phyloP scores from a whole-genome alignment of 495 filamentous ascomycete genomes.

The Trichoderma asperelloides region DNA sequence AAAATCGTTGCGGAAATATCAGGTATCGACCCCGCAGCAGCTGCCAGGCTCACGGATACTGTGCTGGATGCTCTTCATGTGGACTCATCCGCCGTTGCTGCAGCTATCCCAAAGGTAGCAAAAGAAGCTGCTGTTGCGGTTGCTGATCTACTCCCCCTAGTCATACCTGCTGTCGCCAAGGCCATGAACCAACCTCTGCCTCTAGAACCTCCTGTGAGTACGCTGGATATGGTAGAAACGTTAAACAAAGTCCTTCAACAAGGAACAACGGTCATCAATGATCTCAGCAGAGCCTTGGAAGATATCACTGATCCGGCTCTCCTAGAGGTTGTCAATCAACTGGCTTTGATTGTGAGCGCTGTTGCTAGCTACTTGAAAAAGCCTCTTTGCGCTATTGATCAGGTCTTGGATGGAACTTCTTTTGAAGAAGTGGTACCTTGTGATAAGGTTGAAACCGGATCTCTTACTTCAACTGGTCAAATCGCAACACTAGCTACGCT shows the following conservation, averaged over 20 bases:
- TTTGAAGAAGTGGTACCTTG: background rate
- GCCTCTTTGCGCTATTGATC: slow-evolving; percentile 1
- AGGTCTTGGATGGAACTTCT: background rate
- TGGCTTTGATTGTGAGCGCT: background rate
- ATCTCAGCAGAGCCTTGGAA: background rate
- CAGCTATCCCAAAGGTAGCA: background rate
- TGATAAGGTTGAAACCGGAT: background rate
- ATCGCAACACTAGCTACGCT: background rate
- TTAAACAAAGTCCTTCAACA: background rate
- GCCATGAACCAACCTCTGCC: slow-evolving; percentile 1
- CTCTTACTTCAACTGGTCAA: background rate
- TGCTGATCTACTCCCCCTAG: background rate
- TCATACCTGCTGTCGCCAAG: background rate
- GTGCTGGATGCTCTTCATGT: background rate
- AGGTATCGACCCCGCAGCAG: background rate
- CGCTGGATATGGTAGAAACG: background rate
- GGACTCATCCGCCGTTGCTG: background rate
- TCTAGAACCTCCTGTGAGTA: background rate
- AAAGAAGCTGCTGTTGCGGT: background rate
- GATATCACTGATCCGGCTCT: background rate
- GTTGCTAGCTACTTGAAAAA: background rate
- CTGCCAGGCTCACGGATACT: slow-evolving; percentile 1
- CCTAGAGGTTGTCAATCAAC: background rate
- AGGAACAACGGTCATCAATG: background rate
- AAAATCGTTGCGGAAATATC: background rate